Conservation (phyloP, 495 filamentous ascomycete genomes). For the Acidomyces sp. region DNA sequence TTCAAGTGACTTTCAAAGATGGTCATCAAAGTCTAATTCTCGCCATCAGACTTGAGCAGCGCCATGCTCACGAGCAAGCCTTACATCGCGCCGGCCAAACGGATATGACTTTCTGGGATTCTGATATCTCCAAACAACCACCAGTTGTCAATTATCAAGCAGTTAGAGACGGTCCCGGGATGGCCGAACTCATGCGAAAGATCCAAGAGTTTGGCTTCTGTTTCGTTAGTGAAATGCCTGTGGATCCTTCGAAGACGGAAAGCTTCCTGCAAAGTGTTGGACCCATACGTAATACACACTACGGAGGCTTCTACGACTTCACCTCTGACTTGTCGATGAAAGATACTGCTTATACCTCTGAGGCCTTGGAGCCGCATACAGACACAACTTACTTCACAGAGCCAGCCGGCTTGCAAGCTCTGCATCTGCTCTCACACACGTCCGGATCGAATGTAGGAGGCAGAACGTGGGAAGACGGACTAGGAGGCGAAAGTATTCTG, state of each 20-base stretch:
- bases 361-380: slow-evolving; percentile 66
- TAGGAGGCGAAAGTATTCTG: slow-evolving; percentile 59
- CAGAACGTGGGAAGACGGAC: too few species aligned
- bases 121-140: slow-evolving; percentile 26
- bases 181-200: slow-evolving; percentile 42
- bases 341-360: slow-evolving; percentile 84
- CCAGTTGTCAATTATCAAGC: slow-evolving; percentile 45
- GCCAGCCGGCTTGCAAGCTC: slow-evolving; percentile 75
- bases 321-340: slow-evolving; percentile 73
- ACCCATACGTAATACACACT: slow-evolving; percentile 76
- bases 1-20: slow-evolving; percentile 13
- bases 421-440: slow-evolving; percentile 74
- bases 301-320: slow-evolving; percentile 92
- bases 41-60: not conserved
- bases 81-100: not conserved
- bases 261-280: slow-evolving; percentile 62
- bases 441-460: too few species aligned
- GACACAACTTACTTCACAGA: slow-evolving; percentile 92
- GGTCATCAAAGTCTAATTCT: slow-evolving; percentile 22
- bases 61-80: not conserved
- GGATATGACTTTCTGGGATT: slow-evolving; percentile 23
- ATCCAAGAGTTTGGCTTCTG: slow-evolving; percentile 53
- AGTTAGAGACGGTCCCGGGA: slow-evolving; percentile 39
- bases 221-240: slow-evolving; percentile 54
- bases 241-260: slow-evolving; percentile 54